Conservation (phyloP, 768 basidiomycete species). For the Leccinum subgranulosum region DNA sequence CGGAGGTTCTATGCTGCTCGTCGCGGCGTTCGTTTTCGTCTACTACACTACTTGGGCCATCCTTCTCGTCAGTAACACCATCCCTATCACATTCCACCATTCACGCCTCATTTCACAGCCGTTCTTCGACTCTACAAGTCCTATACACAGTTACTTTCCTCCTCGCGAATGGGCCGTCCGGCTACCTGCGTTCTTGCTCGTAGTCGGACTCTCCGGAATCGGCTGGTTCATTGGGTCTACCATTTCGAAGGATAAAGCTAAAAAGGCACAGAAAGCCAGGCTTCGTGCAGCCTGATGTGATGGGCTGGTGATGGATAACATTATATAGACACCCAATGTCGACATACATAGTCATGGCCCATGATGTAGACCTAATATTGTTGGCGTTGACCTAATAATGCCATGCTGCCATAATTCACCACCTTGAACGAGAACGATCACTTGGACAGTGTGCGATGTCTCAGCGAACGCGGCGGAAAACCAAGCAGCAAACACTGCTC, state of each 20-base stretch:
- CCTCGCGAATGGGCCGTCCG: slow-evolving; percentile 90
- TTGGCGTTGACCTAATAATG: neutral
- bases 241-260: slow-evolving; percentile 69
- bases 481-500: slow-evolving; percentile 46
- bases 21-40: slow-evolving; percentile 70
- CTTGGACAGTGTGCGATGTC: slow-evolving; percentile 1
- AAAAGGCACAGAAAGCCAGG: slow-evolving; percentile 60
- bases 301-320: neutral
- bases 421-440: neutral
- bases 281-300: slow-evolving; percentile 52
- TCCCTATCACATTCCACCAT: neutral
- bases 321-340: neutral
- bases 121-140: slow-evolving; percentile 73
- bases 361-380: neutral
- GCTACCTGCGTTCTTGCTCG: slow-evolving; percentile 78
- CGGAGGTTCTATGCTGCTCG: slow-evolving; percentile 76
- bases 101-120: slow-evolving; percentile 46
- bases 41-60: slow-evolving; percentile 95
- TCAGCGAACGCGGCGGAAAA: slow-evolving; percentile 8
- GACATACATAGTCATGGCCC: neutral
- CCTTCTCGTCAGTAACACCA: slow-evolving; percentile 58
- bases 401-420: neutral
- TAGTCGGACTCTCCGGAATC: slow-evolving; percentile 77
- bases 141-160: slow-evolving; percentile 79
- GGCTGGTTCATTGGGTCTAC: slow-evolving; percentile 79